Evolutionary conservation across 1,284 basidiomycete species (phyloP), one percentile per base, ranked within the genome.

Genomic region (Puccinia coronata): DNA sequence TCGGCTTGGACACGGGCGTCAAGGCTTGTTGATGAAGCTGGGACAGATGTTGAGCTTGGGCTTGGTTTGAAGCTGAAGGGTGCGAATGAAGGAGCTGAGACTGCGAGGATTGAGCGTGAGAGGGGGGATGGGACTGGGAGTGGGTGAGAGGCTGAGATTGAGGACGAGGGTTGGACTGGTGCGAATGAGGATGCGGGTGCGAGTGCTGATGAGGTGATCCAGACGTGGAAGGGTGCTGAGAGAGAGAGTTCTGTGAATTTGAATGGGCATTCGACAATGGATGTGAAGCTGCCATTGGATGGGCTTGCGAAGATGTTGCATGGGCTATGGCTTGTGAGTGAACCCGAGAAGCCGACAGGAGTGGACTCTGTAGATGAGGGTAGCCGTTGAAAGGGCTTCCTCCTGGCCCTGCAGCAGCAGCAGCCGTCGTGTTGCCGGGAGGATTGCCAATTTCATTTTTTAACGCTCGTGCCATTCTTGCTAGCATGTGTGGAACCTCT

Each of bases 401-500:
- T 39, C 23, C 41, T n/a, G n/a, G n/a, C n/a, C n/a, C n/a, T n/a
- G n/a, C n/a, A n/a, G n/a, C n/a, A 31, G 59, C 28, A 2, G 59
- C 6, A 12, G 59, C 28, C 5, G 59, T 43, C 14, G n/a, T 71
- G 39, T 2, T 71, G n/a, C n/a, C n/a, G n/a, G n/a, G n/a, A 59
- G 49, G 31, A 57, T 74, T 57, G 34, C 36, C 23, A n/a, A 55
- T 25, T 57, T 74, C 72, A 14, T 59, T 74, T 31, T 43, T 55
- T 34, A 74, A 47, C 23, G 72, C 36, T 74, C 55, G 36, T 39
- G 72, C 72, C 55, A 74, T 61, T 41, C 55, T 55, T 20, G 72
- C 72, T 53, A 74, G 51, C 55, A 74, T 31, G 39, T 57, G 72
- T 23, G 72, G 72, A n/a, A 74, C 72, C 31, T 61, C 72, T 43